phyloP scores from a whole-genome alignment of 192 early-diverging fungal genomes.

The Diversispora epigaea region DNA sequence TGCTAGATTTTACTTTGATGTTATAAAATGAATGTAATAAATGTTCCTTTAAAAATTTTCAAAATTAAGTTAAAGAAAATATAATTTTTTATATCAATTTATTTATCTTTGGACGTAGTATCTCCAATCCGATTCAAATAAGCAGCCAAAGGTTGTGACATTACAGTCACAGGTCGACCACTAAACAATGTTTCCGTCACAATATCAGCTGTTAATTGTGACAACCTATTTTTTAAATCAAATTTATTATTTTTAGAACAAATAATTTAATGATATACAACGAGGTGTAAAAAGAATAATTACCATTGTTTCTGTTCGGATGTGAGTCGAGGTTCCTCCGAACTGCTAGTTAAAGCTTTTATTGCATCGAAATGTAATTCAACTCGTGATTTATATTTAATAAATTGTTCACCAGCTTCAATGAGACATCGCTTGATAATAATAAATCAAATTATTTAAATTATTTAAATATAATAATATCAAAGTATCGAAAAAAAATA shows the following conservation, averaged over 20 bases:
- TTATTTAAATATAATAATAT: too few relatives aligned
- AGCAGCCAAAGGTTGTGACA: slow-evolving; percentile 27
- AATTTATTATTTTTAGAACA: not conserved
- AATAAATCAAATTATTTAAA: not conserved
- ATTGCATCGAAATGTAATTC: slow-evolving; percentile 45
- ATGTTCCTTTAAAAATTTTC: too few relatives aligned
- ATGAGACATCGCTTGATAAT: slow-evolving; percentile 46
- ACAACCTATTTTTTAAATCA: slow-evolving; percentile 36
- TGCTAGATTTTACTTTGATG: too few relatives aligned
- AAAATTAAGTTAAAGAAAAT: too few relatives aligned
- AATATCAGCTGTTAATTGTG: slow-evolving; percentile 46
- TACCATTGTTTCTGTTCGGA: slow-evolving; percentile 45
- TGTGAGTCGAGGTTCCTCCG: slow-evolving; percentile 39
- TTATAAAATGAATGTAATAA: too few relatives aligned
- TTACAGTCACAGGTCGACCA: slow-evolving; percentile 37
- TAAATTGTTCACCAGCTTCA: slow-evolving; percentile 43
- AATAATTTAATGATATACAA: not conserved
- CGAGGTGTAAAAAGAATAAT: not conserved
- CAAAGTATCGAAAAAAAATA: not conserved
- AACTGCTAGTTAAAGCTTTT: slow-evolving; percentile 39
- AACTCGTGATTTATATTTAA: slow-evolving; percentile 47
- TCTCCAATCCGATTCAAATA: slow-evolving; percentile 21
- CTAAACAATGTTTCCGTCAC: slow-evolving; percentile 47
- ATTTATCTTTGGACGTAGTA: not conserved
- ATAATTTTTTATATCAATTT: not conserved